Evolutionary conservation across 164 flowering plant species (phyloP), one percentile per base, ranked within the genome.

Genomic region (Malania oleifera): DNA sequence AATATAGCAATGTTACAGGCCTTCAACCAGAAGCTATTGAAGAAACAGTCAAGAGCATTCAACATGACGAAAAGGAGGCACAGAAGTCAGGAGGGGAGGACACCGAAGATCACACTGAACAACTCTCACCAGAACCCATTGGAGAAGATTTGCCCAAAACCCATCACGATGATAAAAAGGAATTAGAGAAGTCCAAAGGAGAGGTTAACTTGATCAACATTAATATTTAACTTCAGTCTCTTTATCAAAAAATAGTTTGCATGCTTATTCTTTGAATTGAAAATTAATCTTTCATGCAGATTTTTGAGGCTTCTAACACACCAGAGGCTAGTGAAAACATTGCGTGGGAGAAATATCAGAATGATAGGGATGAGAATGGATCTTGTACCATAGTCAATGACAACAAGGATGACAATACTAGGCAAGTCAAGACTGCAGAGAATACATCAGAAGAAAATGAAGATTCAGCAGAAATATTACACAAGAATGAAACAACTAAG

Each of bases 171-270:
- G 34, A 39, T n/a, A 12, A 34, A 54, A 48, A 25, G 25, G 28
- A 48, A 41, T 34, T 29, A 29, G 62, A 54, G 49, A 31, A 47
- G 25, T 61, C 31, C 49, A 52, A 23, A n/a, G 68, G 22, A 58
- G 68, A 65, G 68, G 68, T 65, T 25, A 54, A 59, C 31, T 54
- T 44, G 18, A n/a, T 8, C 40, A n/a, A 1, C 22, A 38, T 26
- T 20, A 11, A 28, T 13, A 53, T 9, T 3, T 8, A 13, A 43
- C 41, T 43, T 28, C 23, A 25, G 25, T 55, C 18, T 46, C 11
- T 23, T 37, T 14, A 19, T 39, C 29, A 23, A 38, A 39, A 55
- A 18, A 12, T 55, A 55, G 18, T 28, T 13, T 35, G 29, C 4
- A 55, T 35, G n/a, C 25, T 38, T 35, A 48, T 7, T 7, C 20